Evolutionary conservation across 352 stramenopile species (phyloP), one percentile per base, ranked within the genome.

Genomic region (Phytophthora litchii): DNA sequence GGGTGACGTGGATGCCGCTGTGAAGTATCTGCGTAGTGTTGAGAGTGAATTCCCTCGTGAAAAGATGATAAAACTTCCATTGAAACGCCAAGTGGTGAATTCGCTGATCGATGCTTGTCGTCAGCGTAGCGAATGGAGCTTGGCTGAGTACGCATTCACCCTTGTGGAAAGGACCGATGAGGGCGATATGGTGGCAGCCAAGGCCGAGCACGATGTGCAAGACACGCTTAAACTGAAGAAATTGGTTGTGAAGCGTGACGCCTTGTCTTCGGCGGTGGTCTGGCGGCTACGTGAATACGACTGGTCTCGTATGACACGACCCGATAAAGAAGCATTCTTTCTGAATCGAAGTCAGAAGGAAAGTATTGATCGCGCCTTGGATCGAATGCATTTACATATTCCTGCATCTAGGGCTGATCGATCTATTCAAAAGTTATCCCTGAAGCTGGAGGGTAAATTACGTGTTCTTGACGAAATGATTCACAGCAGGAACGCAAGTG

Each of bases 81-180:
- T 76, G 3, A 51, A 43, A 21, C 54, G 64, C 10, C 44, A 64
- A 37, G 69, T 78, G 14, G 50, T 74, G 13, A 80, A 76, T 46
- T 70, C 53, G 5, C 50, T 86, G n/a, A 34, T 88, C 6, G 80
- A 91, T 60, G 67, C 64, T 9, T 89, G 77, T 36, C 67, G 77
- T 4, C 64, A 83, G 17, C 49, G 50, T 27, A 46, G 42, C 2
- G 54, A 80, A 17, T 89, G 77, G 79, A 55, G 61, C n/a, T 71
- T 48, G 14, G 59, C 68, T n/a, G 53, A 69, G 3, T 55, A 68
- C 13, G 36, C 23, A 12, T 23, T 70, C 6, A 47, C 40, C 11
- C 40, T 73, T 25, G 21, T 46, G 9, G 35, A 35, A 20, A 62
- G 31, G 6, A 50, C 17, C 2, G n/a, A 60, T 20, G 41, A 64